Evolutionary conservation across 106 monocot genomes (phyloP).

Genomic region (Apostasia shenzhenica): DNA sequence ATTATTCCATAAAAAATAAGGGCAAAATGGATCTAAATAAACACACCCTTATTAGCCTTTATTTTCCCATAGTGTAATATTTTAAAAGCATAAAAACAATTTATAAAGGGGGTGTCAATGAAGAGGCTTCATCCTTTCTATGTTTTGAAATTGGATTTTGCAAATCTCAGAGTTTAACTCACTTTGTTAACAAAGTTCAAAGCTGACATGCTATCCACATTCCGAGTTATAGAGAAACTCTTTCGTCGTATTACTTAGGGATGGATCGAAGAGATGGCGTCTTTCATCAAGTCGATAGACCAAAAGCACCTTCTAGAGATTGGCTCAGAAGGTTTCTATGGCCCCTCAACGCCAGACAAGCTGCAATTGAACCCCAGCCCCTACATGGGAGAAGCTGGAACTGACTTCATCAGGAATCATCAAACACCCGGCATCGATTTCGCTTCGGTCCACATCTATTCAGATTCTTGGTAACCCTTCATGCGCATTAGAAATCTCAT

Average conservation of each 20-base stretch:
- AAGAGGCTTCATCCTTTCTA: no score
- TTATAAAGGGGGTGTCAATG: no score
- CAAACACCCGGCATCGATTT: conserved; percentile 54
- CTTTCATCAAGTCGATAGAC: conserved; percentile 70
- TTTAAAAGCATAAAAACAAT: no score
- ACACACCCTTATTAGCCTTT: no score
- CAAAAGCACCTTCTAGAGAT: conserved; percentile 55
- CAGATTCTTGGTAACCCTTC: conserved; percentile 59
- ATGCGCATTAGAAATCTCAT: neutral
- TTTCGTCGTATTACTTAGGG: conserved; percentile 22
- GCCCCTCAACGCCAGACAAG: conserved; percentile 64
- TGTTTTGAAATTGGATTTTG: no score
- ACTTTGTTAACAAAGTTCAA: no score
- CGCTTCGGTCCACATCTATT: conserved; percentile 81
- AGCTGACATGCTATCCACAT: no score
- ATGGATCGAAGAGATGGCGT: conserved; percentile 96
- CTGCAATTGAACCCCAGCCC: conserved; percentile 38
- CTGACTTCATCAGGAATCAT: conserved; percentile 90
- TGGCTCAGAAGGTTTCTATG: conserved; percentile 83
- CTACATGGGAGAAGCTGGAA: conserved; percentile 36
- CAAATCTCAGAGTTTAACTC: no score
- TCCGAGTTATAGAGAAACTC: neutral
- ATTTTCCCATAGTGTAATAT: no score
- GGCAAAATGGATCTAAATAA: no score
- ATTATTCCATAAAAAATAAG: no score